Evolutionary conservation across 345 rosid genomes (phyloP), one percentile per base, ranked within the genome.

Genomic region (Moringa oleifera): DNA sequence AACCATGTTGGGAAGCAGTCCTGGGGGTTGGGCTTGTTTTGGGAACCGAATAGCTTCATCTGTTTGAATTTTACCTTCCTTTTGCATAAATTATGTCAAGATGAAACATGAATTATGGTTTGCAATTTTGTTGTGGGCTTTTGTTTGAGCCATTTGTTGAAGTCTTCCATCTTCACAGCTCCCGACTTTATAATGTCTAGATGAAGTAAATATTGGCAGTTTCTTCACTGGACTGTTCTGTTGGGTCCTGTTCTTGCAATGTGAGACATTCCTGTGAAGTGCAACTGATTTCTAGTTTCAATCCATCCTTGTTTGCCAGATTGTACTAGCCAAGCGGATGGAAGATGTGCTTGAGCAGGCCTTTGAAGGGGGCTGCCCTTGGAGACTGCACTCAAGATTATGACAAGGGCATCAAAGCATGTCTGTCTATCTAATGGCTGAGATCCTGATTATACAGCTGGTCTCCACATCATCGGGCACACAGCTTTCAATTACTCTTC

Each of bases 261-360:
- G 23, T 0, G 22, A 23, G 23, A 25, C 0, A 25, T 6, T 25
- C 18, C 21, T 20, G 25, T 0, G 22, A 36, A 58, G 45, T 18
- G 20, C 16, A 25, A 19, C 0, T 6, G 7, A 8, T 55, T 21
- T 17, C 22, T 25, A 13, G 22, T 22, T 63, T 52, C 49, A 18
- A 15, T 51, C 23, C 11, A 33, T 33, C 21, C 21, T 0, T n/a
- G 18, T 53, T 53, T 22, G 24, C 13, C 95, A 94, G 99, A 79
- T 94, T 51, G 59, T 94, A 56, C 78, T 80, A 53, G 99, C 95
- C 20, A 90, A 88, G 83, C 79, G 91, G 70, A 81, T 94, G 95
- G 99, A 94, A 74, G 97, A 94, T 31, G 97, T 90, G 13, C 64
- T 94, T 73, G 97, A 90, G 64, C 89, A 88, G 37, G 97, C 99